Percentiles rank a stretch among this genome's conserved stretches.
Evolutionary conservation across 441 rosid genomes (phyloP).

Genomic region (Adansonia gregorii): DNA sequence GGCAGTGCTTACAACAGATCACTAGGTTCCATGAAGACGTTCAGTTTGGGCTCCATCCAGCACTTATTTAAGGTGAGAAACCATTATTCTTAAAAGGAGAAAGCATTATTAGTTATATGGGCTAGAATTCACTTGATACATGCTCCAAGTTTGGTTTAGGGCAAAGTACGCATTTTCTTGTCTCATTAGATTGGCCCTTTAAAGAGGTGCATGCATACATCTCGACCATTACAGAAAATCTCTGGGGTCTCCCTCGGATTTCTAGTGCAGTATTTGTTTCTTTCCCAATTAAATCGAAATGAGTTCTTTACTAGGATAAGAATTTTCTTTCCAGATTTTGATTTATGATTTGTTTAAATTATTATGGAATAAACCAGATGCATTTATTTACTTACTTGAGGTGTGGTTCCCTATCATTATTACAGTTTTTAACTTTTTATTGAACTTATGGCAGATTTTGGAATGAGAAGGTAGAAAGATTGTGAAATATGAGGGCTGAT

Average conservation of each 20-base stretch:
- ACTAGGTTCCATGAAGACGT: conserved; percentile 51
- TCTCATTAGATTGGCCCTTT: not conserved
- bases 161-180: not conserved
- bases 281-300: not conserved
- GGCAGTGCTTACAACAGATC: conserved; percentile 79
- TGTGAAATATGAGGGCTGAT: conserved; percentile 34
- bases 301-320: conserved; percentile 8
- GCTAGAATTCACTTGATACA: not conserved
- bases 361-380: not conserved
- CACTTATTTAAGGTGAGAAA: conserved; percentile 51
- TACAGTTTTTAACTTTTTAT: conserved; percentile 1
- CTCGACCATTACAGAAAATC: not conserved
- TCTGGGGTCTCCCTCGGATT: not conserved
- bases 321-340: not conserved
- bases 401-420: not conserved
- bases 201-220: not conserved
- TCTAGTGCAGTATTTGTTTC: not conserved
- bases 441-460: conserved; percentile 33
- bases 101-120: not conserved
- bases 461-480: conserved; percentile 37
- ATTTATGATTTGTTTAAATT: not conserved
- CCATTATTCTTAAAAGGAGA: conserved; percentile 2
- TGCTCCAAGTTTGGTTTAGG: not conserved
- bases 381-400: not conserved
- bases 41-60: conserved; percentile 39